A percentile compares a stretch with the other conserved stretches of the same genome.
These are phyloP conservation scores for Yamadazyma sp. DNA, from an alignment of 1,139 yeast species.

Conservation along the genomic window DNA sequence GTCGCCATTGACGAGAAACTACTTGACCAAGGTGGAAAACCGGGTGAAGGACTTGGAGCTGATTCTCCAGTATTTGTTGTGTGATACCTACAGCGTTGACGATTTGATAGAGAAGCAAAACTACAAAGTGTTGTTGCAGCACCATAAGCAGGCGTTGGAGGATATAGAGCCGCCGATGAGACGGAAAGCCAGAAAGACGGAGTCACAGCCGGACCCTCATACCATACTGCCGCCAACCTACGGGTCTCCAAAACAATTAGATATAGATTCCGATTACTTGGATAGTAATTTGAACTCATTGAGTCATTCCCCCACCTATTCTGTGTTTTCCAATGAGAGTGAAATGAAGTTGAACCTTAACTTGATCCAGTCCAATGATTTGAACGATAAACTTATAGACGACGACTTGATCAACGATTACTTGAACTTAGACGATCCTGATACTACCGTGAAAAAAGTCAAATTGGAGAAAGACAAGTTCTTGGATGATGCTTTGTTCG, in stretches of 20 bases:
- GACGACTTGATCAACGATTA: conserved; percentile 37
- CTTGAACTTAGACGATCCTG: conserved; percentile 9
- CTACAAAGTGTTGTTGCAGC: conserved; percentile 23
- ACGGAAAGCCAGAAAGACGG: background rate
- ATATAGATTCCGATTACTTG: conserved; percentile 8
- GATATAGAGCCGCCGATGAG: background rate
- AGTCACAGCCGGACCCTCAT: background rate
- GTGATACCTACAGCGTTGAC: conserved; percentile 26
- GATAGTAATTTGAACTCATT: conserved; percentile 19
- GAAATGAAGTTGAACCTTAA: conserved; percentile 14
- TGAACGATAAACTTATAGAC: conserved; percentile 12
- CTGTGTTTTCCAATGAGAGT: conserved; percentile 32
- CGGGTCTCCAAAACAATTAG: conserved; percentile 12
- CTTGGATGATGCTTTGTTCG: conserved; percentile 11
- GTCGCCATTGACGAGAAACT: conserved; percentile 80
- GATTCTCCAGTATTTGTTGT: conserved; percentile 44
- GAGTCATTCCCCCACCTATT: conserved; percentile 31
- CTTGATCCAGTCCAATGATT: conserved; percentile 16
- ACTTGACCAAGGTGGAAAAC: conserved; percentile 73
- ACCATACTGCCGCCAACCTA: background rate
- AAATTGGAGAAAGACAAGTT: background rate
- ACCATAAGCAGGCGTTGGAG: conserved; percentile 17
- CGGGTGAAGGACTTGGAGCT: conserved; percentile 57
- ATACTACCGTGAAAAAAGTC: conserved; percentile 5
- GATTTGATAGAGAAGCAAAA: conserved; percentile 22